Evolutionary conservation across 306 rosid genomes (phyloP).

Genomic region (Glycine soja): DNA sequence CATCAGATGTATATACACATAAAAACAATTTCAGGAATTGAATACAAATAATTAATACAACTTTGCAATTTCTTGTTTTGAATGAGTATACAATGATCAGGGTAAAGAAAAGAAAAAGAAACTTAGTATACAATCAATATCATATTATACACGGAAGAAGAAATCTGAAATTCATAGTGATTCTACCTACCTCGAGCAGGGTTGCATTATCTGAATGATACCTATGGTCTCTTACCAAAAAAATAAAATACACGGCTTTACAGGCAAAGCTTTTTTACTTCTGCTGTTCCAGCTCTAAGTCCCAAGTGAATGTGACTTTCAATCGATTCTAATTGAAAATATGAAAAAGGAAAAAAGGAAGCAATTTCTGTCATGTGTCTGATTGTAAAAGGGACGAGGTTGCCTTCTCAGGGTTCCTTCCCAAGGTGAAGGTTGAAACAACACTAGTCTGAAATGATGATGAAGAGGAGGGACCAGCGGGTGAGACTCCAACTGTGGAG

Average conservation of each 20-base stretch:
- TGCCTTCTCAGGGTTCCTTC: constrained; percentile 55
- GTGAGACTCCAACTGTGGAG: constrained; percentile 48
- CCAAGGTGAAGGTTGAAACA: constrained; percentile 43
- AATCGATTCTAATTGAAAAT: not conserved
- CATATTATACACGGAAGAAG: not conserved
- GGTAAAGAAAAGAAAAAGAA: not conserved
- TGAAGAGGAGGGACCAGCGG: constrained; percentile 50
- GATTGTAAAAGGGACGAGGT: constrained; percentile 58
- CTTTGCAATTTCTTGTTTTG: constrained; percentile 26
- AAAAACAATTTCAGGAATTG: constrained; percentile 12
- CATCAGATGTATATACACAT: constrained; percentile 25
- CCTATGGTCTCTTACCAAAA: no score
- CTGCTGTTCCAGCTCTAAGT: constrained; percentile 38
- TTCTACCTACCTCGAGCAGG: no score
- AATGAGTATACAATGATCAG: constrained; percentile 25
- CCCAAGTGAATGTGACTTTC: constrained; percentile 7
- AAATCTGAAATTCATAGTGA: no score
- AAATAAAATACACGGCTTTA: not conserved
- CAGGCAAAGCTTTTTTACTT: constrained; percentile 33
- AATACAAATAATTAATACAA: constrained; percentile 11
- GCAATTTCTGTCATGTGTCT: constrained; percentile 28
- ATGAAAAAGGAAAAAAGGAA: constrained; percentile 5
- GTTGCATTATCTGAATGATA: no score
- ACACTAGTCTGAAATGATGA: constrained; percentile 44
- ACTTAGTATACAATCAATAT: constrained; percentile 18